Conservation (phyloP, 2,329 filamentous ascomycete genomes). For the Ophiocordyceps camponoti-leonardi region DNA sequence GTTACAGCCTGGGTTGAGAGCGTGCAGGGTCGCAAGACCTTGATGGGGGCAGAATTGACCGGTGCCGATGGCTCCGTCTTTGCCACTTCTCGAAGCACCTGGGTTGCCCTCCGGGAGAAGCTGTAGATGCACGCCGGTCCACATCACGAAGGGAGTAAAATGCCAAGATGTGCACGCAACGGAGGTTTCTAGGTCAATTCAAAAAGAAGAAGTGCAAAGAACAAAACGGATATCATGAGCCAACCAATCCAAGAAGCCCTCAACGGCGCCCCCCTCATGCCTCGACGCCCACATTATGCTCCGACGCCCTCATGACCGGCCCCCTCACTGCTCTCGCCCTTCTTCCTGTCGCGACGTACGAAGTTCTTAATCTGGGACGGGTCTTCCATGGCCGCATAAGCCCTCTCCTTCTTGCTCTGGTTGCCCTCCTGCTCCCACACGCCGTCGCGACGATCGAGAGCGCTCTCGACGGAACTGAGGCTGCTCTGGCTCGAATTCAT, state of each 20-base stretch:
- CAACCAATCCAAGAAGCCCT: background rate
- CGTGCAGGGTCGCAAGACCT: constrained; percentile 16
- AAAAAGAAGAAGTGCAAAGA: background rate
- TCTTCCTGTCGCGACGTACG: constrained; percentile 10
- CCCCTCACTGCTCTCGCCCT: constrained; percentile 1
- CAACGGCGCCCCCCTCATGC: background rate
- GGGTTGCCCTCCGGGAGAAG: constrained; percentile 15
- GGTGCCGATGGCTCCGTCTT: constrained; percentile 12
- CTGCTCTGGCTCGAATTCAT: constrained; percentile 36
- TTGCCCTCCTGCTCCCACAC: constrained; percentile 18
- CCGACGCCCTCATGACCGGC: background rate
- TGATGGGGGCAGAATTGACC: constrained; percentile 12
- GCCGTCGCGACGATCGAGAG: constrained; percentile 27
- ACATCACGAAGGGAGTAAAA: background rate
- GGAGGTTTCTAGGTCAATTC: background rate
- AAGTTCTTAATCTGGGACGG: constrained; percentile 24
- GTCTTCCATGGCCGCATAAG: constrained; percentile 32
- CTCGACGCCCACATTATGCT: background rate
- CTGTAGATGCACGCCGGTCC: constrained; percentile 6
- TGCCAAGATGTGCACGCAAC: background rate
- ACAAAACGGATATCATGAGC: background rate
- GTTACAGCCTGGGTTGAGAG: constrained; percentile 14
- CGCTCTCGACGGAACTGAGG: constrained; percentile 35
- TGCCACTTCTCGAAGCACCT: constrained; percentile 13
- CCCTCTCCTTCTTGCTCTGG: constrained; percentile 35